Base-by-base conservation (phyloP, 768 basidiomycete genomes). In the Ramaria sp. region DNA sequence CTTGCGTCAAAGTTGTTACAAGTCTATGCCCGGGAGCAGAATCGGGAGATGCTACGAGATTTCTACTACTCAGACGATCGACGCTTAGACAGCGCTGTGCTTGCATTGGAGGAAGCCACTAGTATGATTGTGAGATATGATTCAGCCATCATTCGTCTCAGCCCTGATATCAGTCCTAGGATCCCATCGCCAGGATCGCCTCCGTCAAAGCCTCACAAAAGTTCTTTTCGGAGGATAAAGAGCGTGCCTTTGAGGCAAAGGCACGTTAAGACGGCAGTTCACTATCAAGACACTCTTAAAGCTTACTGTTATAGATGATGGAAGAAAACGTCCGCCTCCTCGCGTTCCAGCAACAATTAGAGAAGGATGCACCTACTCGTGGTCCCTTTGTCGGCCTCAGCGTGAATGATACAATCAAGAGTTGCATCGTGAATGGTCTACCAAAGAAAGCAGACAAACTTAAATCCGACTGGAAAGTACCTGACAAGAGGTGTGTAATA, bases 21-120 rank as follows among this genome's bases (percentile, higher is more conserved):
- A 67, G 90, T 94, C 0, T 95, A 94, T 66, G 91, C 90, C 0
- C 74, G 88, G 39, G 89, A 93, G 67, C 91, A 91, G 64, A 88
- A 95, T 66, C 76, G 88, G 51, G 90, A 91, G 61, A 87, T 98
- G 82, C 73, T 98, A 7, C 77, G 92, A 15, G 93, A 99, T 67
- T 98, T 94, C 70, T 98, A 93, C 69, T 99, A 95, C 65, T 95
- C 95, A 37, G 96, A 99, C 64, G 96, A 98, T 70, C 77, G 96
- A 54, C 78, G 94, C 47, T 86, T 91, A 13, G 96, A 98, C 67
- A 95, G 87, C 69, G 96, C 93, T 0, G 78, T 87, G n/a, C 71
- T 98, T 3, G 86, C 82, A 38, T 70, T 99, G 20, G 89, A 90
- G 45, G 96, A 97, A 68, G 86, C 91, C 7, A 73, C 76, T 2